Conservation (phyloP, 495 filamentous ascomycete genomes). For the Aspergillus kassunensis region DNA sequence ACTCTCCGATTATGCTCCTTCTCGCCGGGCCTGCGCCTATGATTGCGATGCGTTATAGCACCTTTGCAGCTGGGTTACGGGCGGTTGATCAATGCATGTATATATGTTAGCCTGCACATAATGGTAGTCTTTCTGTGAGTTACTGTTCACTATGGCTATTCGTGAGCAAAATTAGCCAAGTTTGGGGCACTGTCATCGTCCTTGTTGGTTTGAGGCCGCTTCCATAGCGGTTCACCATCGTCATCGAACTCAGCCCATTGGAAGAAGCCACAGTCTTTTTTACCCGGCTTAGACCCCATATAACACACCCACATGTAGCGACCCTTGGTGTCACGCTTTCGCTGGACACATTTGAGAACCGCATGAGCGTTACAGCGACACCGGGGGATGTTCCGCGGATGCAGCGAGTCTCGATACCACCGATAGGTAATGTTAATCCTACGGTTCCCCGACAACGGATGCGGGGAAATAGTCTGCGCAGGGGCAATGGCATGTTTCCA, state of each 20-base stretch:
- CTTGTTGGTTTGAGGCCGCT: background rate
- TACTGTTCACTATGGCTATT: background rate
- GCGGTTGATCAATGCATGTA: background rate
- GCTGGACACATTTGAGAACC: slow-evolving; percentile 75
- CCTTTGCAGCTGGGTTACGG: background rate
- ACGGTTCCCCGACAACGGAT: slow-evolving; percentile 72
- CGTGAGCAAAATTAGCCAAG: slow-evolving; percentile 29
- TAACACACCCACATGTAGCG: slow-evolving; percentile 96
- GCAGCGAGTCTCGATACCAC: slow-evolving; percentile 70
- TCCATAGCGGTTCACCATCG: slow-evolving; percentile 74
- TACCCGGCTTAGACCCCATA: slow-evolving; percentile 68
- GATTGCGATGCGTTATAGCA: background rate
- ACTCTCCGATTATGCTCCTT: background rate
- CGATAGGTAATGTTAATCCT: slow-evolving; percentile 95
- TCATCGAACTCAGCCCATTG: slow-evolving; percentile 88
- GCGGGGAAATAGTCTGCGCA: slow-evolving; percentile 68
- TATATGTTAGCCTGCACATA: slow-evolving; percentile 3
- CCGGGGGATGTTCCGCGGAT: slow-evolving; percentile 57
- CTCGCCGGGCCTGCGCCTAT: background rate
- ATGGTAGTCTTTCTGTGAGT: background rate
- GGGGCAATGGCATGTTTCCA: slow-evolving; percentile 66
- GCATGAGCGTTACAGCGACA: slow-evolving; percentile 67
- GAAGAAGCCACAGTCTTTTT: slow-evolving; percentile 76
- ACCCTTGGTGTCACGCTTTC: slow-evolving; percentile 67
- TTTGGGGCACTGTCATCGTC: slow-evolving; percentile 22